Base-by-base conservation (phyloP, 371 early-diverging fungal genomes). In the Blakeslea trispora region DNA sequence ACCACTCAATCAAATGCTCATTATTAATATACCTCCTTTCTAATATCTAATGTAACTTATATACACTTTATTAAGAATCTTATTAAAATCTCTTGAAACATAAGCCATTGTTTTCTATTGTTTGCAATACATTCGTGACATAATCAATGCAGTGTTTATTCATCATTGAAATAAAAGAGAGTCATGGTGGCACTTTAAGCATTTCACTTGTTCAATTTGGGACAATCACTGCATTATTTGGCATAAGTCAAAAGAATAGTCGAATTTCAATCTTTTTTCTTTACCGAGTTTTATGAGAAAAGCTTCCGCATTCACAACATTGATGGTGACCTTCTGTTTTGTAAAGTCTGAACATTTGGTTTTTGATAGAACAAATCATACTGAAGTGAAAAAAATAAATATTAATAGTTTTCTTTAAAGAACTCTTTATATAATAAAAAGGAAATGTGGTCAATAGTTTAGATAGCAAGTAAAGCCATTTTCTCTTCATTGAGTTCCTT, bases 401-500 rank as follows among this genome's bases (percentile, higher is more conserved):
- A n/a, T n/a, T n/a, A n/a, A n/a, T n/a, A n/a, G n/a, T n/a, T n/a
- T n/a, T n/a, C n/a, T n/a, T n/a, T n/a, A 37, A 11, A 11, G 11
- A 14, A 14, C 37, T 14, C 14, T 37, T 37, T 37, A 37, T 37
- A 37, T 34, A 46, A 24, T 8, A 45, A 24, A 45, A 15, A 17
- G 22, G 22, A 23, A 23, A 23, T 8, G 21, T 21, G 9, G 28
- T 45, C 21, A 45, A 9, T 22, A 0, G 23, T 31, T 32, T 48
- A 42, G 8, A n/a, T 17, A 42, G 42, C 42, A 42, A 42, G 40
- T 34, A 64, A 45, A 7, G 52, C 55, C 57, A 60, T 68, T 55
- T 73, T 79, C 59, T 81, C 83, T 37, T 80, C 82, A 40, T 70
- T 63, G 45, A 93, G 68, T 21, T 77, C 81, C 55, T 75, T 77